Conservation (phyloP, 345 rosid species). For the Pugionium dolabratum region DNA sequence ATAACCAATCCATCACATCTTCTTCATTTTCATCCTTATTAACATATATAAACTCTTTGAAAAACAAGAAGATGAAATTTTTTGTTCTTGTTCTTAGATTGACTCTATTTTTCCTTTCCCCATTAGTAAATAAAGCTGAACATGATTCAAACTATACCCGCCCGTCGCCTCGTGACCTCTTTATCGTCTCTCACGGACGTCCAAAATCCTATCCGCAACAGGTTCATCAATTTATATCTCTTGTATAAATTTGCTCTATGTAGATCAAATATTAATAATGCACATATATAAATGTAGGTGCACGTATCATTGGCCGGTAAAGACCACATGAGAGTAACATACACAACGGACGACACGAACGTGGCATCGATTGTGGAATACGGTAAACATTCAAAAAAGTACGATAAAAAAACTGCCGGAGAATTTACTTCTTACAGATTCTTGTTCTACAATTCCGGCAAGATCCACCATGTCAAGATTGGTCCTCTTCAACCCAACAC, state of each 20-base stretch:
- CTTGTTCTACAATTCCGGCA: constrained; percentile 71
- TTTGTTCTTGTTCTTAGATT: constrained; percentile 19
- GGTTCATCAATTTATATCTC: constrained; percentile 39
- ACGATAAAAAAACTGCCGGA: constrained; percentile 35
- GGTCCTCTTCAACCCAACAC: constrained; percentile 40
- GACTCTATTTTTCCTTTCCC: constrained; percentile 15
- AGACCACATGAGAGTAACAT: constrained; percentile 46
- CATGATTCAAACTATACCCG: constrained; percentile 44
- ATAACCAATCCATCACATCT: constrained; percentile 11
- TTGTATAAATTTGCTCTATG: no score
- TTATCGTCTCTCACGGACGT: constrained; percentile 43
- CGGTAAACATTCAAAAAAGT: constrained; percentile 54
- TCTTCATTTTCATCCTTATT: not conserved
- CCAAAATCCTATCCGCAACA: constrained; percentile 74
- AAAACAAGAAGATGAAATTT: constrained; percentile 16
- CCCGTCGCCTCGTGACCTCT: constrained; percentile 50
- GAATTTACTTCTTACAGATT: constrained; percentile 48
- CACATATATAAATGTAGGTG: constrained; percentile 44
- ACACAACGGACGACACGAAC: constrained; percentile 56
- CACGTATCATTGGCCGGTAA: constrained; percentile 56
- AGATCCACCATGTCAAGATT: constrained; percentile 64
- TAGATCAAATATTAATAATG: not conserved
- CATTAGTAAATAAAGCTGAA: constrained; percentile 29
- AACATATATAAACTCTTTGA: constrained; percentile 1
- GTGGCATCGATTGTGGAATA: constrained; percentile 63